phyloP scores from a whole-genome alignment of 1,139 yeast genomes.

The Taphrina populina region DNA sequence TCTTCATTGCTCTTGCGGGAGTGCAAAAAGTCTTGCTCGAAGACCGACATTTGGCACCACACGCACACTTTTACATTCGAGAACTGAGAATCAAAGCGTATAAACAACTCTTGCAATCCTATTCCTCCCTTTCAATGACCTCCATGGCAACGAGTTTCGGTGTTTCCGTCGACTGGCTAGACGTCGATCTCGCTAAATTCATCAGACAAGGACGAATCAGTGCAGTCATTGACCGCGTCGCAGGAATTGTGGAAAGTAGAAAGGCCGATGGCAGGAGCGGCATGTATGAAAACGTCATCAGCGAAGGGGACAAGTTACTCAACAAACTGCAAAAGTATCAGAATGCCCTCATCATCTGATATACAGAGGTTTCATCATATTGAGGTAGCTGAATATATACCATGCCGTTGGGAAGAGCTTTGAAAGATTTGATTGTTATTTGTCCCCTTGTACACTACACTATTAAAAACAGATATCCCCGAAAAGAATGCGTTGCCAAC shows the following conservation, averaged over 20 bases:
- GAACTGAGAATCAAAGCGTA: constrained; percentile 96
- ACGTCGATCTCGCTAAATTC: constrained; percentile 74
- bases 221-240: constrained; percentile 93
- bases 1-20: constrained; percentile 73
- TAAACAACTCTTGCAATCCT: constrained; percentile 88
- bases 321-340: constrained; percentile 96
- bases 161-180: constrained; percentile 77
- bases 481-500: too few relatives aligned
- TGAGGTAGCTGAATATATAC: too few relatives aligned
- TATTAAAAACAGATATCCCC: too few relatives aligned
- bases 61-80: constrained; percentile 78
- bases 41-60: constrained; percentile 74
- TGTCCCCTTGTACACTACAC: too few relatives aligned
- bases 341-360: constrained; percentile 70
- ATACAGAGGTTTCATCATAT: too few relatives aligned
- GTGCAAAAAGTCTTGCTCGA: constrained; percentile 74
- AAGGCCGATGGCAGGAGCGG: constrained; percentile 94
- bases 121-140: constrained; percentile 81
- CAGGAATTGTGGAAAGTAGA: constrained; percentile 92
- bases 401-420: too few relatives aligned
- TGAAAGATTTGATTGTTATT: too few relatives aligned
- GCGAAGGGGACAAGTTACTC: constrained; percentile 87
- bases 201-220: constrained; percentile 91
- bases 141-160: constrained; percentile 95
- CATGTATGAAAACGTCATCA: constrained; percentile 83